Percentiles rank a stretch among this genome's conserved stretches.
Conservation (phyloP, 495 filamentous ascomycete species). For the Aspergillus baeticus region DNA sequence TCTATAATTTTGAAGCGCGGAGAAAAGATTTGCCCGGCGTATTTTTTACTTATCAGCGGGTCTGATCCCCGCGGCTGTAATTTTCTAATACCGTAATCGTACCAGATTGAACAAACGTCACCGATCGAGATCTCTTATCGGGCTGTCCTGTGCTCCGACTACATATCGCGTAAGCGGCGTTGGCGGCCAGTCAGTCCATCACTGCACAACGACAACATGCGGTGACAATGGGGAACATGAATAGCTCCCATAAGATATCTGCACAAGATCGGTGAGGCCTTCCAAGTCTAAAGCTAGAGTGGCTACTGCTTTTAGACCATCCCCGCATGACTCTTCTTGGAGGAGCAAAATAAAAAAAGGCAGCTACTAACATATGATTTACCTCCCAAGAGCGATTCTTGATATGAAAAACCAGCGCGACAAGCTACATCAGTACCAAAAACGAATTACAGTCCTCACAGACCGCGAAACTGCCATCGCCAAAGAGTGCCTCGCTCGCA, state of each 20-base stretch:
- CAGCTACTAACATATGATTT: conserved; percentile 3
- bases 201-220: conserved; percentile 28
- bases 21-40: conserved; percentile 23
- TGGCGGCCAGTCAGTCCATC: background rate
- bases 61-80: conserved; percentile 1
- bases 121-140: background rate
- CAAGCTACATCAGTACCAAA: conserved; percentile 91
- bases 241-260: conserved; percentile 67
- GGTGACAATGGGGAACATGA: conserved; percentile 62
- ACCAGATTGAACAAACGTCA: background rate
- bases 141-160: background rate
- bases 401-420: conserved; percentile 98
- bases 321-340: background rate
- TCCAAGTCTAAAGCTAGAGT: background rate
- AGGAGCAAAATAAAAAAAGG: too few relatives aligned
- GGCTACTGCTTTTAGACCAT: background rate
- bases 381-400: conserved; percentile 71
- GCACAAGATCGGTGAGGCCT: conserved; percentile 63
- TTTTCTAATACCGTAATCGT: background rate
- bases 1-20: conserved; percentile 20
- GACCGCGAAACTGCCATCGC: conserved; percentile 80
- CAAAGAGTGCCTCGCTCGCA: conserved; percentile 68
- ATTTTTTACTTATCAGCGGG: background rate
- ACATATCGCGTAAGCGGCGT: background rate
- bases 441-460: conserved; percentile 80